Percentiles rank a stretch among this genome's conserved stretches.
Evolutionary conservation across 1,139 yeast species (phyloP).

Genomic region (Magnusiomyces ingens): DNA sequence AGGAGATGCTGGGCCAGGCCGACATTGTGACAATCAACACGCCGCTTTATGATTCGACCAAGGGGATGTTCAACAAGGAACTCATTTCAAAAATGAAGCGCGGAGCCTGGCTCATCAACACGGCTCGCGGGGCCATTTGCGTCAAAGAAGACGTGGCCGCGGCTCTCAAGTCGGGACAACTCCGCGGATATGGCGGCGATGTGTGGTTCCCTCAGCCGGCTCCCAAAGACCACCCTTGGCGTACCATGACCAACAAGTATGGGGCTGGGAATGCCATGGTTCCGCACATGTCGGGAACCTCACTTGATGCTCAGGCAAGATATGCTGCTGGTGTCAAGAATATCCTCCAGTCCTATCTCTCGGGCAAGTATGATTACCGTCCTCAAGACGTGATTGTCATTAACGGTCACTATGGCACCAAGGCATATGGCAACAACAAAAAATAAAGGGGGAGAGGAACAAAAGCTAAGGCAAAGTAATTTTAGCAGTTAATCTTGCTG

Average conservation of each 20-base stretch:
- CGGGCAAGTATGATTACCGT: conserved; percentile 57
- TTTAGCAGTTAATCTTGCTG: not conserved
- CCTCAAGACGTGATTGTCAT: conserved; percentile 69
- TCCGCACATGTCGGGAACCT: conserved; percentile 75
- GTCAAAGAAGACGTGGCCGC: conserved; percentile 69
- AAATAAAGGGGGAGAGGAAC: too few relatives aligned
- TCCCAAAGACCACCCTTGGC: conserved; percentile 71
- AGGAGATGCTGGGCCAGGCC: conserved; percentile 60
- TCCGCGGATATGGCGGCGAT: conserved; percentile 79
- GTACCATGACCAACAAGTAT: conserved; percentile 54
- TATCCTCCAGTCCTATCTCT: conserved; percentile 57
- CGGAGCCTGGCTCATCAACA: conserved; percentile 73
- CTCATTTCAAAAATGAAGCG: conserved; percentile 65
- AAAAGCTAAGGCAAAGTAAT: not conserved
- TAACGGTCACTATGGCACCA: conserved; percentile 67
- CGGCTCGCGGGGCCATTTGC: conserved; percentile 80
- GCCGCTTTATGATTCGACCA: conserved; percentile 66
- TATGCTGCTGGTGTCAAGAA: conserved; percentile 63
- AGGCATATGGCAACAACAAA: conserved; percentile 56
- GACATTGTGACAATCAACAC: conserved; percentile 75
- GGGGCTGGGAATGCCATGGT: conserved; percentile 84
- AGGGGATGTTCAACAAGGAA: conserved; percentile 61
- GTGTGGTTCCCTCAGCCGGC: conserved; percentile 84
- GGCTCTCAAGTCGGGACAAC: conserved; percentile 61
- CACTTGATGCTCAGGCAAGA: conserved; percentile 71